Evolutionary conservation across 2,329 filamentous ascomycete genomes (phyloP).

Genomic region (Didymosphaeria variabile): DNA sequence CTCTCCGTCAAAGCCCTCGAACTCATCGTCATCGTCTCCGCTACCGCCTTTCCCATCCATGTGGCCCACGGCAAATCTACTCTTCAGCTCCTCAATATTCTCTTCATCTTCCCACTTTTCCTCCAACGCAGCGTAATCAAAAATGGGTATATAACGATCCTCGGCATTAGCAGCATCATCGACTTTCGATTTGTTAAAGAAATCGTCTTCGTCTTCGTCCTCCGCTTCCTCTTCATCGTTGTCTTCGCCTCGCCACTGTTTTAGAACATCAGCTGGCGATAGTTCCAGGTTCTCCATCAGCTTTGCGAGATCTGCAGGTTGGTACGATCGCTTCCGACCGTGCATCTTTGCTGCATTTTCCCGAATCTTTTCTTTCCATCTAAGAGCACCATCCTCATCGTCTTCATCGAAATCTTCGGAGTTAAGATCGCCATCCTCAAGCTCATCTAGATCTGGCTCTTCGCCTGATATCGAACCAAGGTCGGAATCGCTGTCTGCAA

Average conservation of each 20-base stretch:
- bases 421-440: slow-evolving; percentile 59
- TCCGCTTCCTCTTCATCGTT: slow-evolving; percentile 60
- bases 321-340: slow-evolving; percentile 74
- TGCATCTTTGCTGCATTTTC: slow-evolving; percentile 78
- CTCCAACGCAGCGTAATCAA: slow-evolving; percentile 82
- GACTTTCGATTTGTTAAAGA: slow-evolving; percentile 66
- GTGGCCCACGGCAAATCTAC: slow-evolving; percentile 77
- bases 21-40: slow-evolving; percentile 63
- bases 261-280: slow-evolving; percentile 76
- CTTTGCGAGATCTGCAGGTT: slow-evolving; percentile 82
- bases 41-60: slow-evolving; percentile 57
- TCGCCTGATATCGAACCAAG: slow-evolving; percentile 83
- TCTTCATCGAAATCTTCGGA: slow-evolving; percentile 64
- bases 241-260: slow-evolving; percentile 78
- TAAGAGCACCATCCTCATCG: slow-evolving; percentile 73
- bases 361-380: slow-evolving; percentile 89
- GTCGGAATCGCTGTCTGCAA: slow-evolving; percentile 97
- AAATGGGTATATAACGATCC: slow-evolving; percentile 79
- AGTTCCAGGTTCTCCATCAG: slow-evolving; percentile 89
- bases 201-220: slow-evolving; percentile 69
- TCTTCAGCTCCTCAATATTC: slow-evolving; percentile 76
- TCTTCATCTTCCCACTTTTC: slow-evolving; percentile 85
- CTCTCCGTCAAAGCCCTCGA: slow-evolving; percentile 66
- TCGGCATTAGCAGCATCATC: slow-evolving; percentile 65
- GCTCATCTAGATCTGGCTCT: slow-evolving; percentile 44